Evolutionary conservation across 495 filamentous ascomycete species (phyloP).

Genomic region (Aspergillus nidulans): DNA sequence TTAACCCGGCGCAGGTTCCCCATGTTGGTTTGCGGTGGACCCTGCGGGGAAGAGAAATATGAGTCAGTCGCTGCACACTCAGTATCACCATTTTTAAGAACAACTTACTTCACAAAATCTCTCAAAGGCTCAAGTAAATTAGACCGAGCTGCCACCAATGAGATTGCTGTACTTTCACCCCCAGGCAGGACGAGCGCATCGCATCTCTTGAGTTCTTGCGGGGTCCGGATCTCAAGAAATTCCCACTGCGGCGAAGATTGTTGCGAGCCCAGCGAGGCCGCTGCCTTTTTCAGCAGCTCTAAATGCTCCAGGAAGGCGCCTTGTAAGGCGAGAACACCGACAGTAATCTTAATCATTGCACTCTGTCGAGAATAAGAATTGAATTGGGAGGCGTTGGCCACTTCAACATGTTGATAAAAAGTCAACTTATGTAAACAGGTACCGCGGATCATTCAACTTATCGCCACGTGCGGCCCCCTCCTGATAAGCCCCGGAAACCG

Average conservation of each 20-base stretch:
- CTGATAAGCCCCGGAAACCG: slow-evolving; percentile 11
- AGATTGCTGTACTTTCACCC: slow-evolving; percentile 92
- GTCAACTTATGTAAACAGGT: slow-evolving; percentile 10
- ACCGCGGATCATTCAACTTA: slow-evolving; percentile 15
- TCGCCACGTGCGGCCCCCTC: slow-evolving; percentile 26
- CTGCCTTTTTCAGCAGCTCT: slow-evolving; percentile 66
- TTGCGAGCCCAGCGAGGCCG: slow-evolving; percentile 25
- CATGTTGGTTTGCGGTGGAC: slow-evolving; percentile 74
- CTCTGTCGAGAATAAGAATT: background rate
- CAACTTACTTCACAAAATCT: slow-evolving; percentile 84
- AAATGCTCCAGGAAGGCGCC: slow-evolving; percentile 92
- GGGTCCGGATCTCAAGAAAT: slow-evolving; percentile 78
- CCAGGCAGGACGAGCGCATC: slow-evolving; percentile 87
- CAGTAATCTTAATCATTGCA: slow-evolving; percentile 47
- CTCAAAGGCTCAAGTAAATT: slow-evolving; percentile 79
- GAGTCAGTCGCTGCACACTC: slow-evolving; percentile 18
- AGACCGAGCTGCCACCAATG: slow-evolving; percentile 76
- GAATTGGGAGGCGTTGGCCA: slow-evolving; percentile 1
- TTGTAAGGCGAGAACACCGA: slow-evolving; percentile 88
- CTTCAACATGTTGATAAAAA: slow-evolving; percentile 5
- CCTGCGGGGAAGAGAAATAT: slow-evolving; percentile 19
- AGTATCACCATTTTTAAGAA: slow-evolving; percentile 5
- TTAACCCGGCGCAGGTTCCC: slow-evolving; percentile 95
- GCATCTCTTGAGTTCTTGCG: slow-evolving; percentile 63
- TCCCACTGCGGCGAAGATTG: slow-evolving; percentile 39